Conservation (phyloP, 2,329 filamentous ascomycete genomes). For the Pyricularia sp. region DNA sequence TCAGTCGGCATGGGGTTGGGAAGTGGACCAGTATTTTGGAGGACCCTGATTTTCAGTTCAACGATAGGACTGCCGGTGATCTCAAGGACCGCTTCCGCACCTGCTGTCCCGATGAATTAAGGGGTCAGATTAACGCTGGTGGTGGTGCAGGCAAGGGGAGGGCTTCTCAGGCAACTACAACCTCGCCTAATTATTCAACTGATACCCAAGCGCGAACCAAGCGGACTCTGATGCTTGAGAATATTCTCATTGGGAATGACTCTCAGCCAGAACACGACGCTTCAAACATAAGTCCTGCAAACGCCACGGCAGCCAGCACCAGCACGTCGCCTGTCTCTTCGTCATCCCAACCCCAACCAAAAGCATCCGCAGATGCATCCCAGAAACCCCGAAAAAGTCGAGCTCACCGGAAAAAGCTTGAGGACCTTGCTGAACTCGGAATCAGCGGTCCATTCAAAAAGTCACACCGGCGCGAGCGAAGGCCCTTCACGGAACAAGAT, state of each 20-base stretch:
- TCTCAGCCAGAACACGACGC: slow-evolving; percentile 18
- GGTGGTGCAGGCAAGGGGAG: slow-evolving; percentile 1
- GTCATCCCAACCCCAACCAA: slow-evolving; percentile 4
- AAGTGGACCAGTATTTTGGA: slow-evolving; percentile 58
- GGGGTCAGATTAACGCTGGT: slow-evolving; percentile 24
- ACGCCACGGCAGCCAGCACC: background rate
- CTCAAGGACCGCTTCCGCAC: slow-evolving; percentile 59
- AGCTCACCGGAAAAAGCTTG: slow-evolving; percentile 32
- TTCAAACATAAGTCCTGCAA: slow-evolving; percentile 7
- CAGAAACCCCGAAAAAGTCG: slow-evolving; percentile 25
- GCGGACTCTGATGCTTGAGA: slow-evolving; percentile 42
- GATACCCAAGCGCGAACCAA: slow-evolving; percentile 29
- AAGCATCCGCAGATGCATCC: slow-evolving; percentile 12
- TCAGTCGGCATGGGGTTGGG: slow-evolving; percentile 53
- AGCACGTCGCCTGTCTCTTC: background rate
- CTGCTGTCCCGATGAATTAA: slow-evolving; percentile 53
- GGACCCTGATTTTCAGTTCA: slow-evolving; percentile 51
- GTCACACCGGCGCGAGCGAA: slow-evolving; percentile 48
- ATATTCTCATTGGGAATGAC: slow-evolving; percentile 42
- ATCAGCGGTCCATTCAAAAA: slow-evolving; percentile 55
- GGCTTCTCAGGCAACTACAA: slow-evolving; percentile 8
- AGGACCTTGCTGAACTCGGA: slow-evolving; percentile 39
- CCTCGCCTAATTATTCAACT: slow-evolving; percentile 4
- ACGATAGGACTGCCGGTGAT: slow-evolving; percentile 51
- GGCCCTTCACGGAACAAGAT: slow-evolving; percentile 53